phyloP scores from a whole-genome alignment of 129 eudicot species.

The Dittrichia graveolens region DNA sequence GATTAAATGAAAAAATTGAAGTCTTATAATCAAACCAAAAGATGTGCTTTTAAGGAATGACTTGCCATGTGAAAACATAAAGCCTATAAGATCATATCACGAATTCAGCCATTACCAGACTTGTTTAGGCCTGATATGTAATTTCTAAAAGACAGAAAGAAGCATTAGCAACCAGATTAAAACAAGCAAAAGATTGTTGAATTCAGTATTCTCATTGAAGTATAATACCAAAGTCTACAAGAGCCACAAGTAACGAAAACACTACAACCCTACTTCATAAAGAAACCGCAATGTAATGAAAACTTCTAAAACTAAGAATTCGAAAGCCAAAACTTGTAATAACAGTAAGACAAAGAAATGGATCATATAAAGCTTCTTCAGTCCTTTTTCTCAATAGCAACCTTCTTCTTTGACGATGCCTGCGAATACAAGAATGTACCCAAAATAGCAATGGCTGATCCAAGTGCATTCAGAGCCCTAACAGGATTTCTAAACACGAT shows the following conservation, averaged over 20 bases:
- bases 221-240: conserved; percentile 34
- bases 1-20: no score
- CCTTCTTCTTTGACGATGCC: conserved; percentile 81
- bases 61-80: no score
- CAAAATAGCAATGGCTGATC: conserved; percentile 90
- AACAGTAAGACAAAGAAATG: conserved; percentile 18
- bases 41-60: no score
- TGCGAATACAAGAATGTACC: conserved; percentile 98
- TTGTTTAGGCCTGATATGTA: not conserved
- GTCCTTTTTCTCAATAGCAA: conserved; percentile 64
- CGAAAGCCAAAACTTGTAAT: conserved; percentile 25
- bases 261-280: conserved; percentile 29
- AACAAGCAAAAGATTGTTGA: conserved; percentile 26
- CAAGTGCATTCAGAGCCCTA: conserved; percentile 93
- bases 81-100: no score
- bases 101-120: no score
- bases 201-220: conserved; percentile 32
- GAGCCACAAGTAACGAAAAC: conserved; percentile 22
- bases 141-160: not conserved
- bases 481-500: conserved; percentile 94
- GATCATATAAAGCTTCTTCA: conserved; percentile 27
- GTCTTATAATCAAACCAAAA: no score
- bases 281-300: conserved; percentile 19
- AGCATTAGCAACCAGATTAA: conserved; percentile 4
- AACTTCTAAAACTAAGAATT: conserved; percentile 25